These are phyloP conservation scores for Ceratonia siliqua DNA, from an alignment of 306 rosid species.

Conservation along the genomic window DNA sequence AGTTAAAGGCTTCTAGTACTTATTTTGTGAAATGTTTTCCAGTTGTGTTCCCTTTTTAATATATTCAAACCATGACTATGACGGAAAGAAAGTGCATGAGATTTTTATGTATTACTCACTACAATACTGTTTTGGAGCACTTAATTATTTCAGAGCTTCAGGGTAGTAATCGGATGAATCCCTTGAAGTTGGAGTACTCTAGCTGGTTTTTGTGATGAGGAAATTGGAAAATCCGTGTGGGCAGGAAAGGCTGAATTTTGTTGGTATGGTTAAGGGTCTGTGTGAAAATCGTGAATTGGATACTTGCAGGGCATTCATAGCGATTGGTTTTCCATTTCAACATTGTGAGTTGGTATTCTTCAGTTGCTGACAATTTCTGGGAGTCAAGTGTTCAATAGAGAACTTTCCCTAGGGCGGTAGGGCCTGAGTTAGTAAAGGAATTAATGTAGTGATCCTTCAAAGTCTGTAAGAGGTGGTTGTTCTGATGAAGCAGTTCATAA, in stretches of 20 bases:
- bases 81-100: background rate
- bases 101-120: background rate
- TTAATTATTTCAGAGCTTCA: background rate
- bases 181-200: background rate
- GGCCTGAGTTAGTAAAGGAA: too few relatives aligned
- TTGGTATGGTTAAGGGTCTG: background rate
- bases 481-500: too few relatives aligned
- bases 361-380: background rate
- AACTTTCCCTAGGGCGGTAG: background rate
- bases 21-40: too few relatives aligned
- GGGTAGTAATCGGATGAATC: background rate
- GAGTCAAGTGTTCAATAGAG: background rate
- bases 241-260: background rate
- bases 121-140: background rate
- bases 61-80: too few relatives aligned
- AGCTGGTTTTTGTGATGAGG: conserved; percentile 11
- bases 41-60: too few relatives aligned
- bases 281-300: background rate
- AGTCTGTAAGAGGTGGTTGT: too few relatives aligned
- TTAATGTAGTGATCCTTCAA: too few relatives aligned
- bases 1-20: too few relatives aligned
- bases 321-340: background rate
- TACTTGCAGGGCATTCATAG: background rate
- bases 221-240: background rate
- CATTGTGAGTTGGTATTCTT: background rate